Evolutionary conservation across 345 rosid species (phyloP).

Genomic region (Acer saccharum): DNA sequence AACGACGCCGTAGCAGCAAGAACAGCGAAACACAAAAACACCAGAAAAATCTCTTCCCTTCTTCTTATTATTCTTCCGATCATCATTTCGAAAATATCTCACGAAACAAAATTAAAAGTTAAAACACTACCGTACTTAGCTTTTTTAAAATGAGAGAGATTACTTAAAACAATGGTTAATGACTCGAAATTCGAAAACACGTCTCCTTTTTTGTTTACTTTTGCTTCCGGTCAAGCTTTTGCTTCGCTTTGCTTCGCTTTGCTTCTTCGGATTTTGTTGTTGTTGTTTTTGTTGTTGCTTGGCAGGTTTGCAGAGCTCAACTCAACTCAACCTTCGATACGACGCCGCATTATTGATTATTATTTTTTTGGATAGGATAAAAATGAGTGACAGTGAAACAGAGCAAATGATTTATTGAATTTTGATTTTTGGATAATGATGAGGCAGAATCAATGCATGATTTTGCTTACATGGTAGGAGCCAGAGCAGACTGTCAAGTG

Average conservation of each 20-base stretch:
- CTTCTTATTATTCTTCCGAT: neutral
- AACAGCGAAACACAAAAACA: conserved; percentile 16
- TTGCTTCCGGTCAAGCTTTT: neutral
- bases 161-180: conserved; percentile 11
- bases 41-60: conserved; percentile 18
- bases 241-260: neutral
- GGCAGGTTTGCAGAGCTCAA: neutral
- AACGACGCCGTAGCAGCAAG: conserved; percentile 41
- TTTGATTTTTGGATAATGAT: no score
- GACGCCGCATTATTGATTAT: no score
- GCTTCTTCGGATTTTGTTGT: neutral
- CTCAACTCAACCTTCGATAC: neutral
- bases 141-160: neutral
- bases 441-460: no score
- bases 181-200: conserved; percentile 11
- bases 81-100: neutral
- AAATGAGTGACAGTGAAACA: no score
- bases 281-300: neutral
- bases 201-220: neutral
- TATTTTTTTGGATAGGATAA: no score
- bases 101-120: neutral
- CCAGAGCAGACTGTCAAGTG: no score
- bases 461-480: no score
- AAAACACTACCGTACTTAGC: no score
- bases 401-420: no score